These are phyloP conservation scores for Geotrichum reessii DNA, from an alignment of 1,139 yeast species.

Conservation along the genomic window DNA sequence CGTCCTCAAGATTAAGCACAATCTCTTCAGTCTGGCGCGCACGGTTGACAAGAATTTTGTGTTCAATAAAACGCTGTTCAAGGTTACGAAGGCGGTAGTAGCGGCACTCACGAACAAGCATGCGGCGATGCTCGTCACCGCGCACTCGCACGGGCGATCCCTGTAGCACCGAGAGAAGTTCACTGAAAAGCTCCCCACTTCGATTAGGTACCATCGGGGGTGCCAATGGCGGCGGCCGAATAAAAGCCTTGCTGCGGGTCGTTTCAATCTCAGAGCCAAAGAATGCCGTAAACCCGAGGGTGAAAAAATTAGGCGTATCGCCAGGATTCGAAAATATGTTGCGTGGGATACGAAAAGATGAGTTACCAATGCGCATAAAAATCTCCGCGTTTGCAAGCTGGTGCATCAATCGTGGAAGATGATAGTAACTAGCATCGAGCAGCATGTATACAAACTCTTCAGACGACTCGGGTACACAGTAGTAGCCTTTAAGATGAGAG, in stretches of 20 bases:
- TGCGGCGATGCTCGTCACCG: slow-evolving; percentile 50
- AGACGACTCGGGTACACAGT: slow-evolving; percentile 53
- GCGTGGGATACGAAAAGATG: slow-evolving; percentile 55
- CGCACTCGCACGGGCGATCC: slow-evolving; percentile 49
- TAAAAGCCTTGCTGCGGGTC: slow-evolving; percentile 6
- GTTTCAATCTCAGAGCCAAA: slow-evolving; percentile 45
- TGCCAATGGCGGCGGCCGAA: slow-evolving; percentile 70
- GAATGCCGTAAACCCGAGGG: slow-evolving; percentile 53
- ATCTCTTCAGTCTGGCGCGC: slow-evolving; percentile 51
- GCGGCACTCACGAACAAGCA: slow-evolving; percentile 61
- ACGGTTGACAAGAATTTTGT: slow-evolving; percentile 49
- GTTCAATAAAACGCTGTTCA: slow-evolving; percentile 61
- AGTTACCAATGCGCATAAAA: slow-evolving; percentile 57
- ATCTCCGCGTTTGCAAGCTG: slow-evolving; percentile 51
- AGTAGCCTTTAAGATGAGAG: slow-evolving; percentile 65
- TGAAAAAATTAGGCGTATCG: slow-evolving; percentile 71
- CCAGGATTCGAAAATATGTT: slow-evolving; percentile 53
- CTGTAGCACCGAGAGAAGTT: slow-evolving; percentile 50
- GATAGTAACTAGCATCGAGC: slow-evolving; percentile 68
- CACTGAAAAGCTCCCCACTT: slow-evolving; percentile 56
- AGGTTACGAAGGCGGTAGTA: slow-evolving; percentile 71
- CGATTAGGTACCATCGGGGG: slow-evolving; percentile 52
- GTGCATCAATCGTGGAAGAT: slow-evolving; percentile 51
- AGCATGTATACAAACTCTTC: slow-evolving; percentile 56
- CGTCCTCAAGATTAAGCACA: slow-evolving; percentile 45